Evolutionary conservation across 371 early-diverging fungal genomes (phyloP).

Genomic region (Dichotomocladium elegans): DNA sequence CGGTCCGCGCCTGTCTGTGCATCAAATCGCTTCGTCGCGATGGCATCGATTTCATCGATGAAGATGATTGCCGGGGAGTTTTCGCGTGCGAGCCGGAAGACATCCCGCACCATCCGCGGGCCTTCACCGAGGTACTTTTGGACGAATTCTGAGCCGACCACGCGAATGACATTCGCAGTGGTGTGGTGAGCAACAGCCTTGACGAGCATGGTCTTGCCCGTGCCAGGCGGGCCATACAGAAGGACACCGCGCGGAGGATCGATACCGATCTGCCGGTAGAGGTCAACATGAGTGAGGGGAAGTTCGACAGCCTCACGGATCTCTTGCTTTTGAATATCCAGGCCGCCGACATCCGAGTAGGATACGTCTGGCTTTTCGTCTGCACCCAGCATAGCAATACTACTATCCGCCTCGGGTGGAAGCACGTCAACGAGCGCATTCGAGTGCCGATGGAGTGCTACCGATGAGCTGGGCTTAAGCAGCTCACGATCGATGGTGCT

Average conservation of each 20-base stretch:
- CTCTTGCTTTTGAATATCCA: conserved; percentile 99
- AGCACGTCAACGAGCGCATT: conserved; percentile 97
- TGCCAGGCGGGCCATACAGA: conserved; percentile 98
- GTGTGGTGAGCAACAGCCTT: conserved; percentile 99
- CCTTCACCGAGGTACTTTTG: conserved; percentile 99
- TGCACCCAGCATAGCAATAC: conserved; percentile 92
- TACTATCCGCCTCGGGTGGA: conserved; percentile 97
- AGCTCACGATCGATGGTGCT: conserved; percentile 98
- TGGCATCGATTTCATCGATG: conserved; percentile 99
- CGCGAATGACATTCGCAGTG: conserved; percentile 98
- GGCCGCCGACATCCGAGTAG: conserved; percentile 98
- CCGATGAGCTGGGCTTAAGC: conserved; percentile 96
- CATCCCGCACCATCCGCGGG: conserved; percentile 99
- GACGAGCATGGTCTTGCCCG: conserved; percentile 98
- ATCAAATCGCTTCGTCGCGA: conserved; percentile 99
- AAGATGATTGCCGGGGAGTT: conserved; percentile 99
- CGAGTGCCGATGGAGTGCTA: conserved; percentile 98
- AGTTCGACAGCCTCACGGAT: conserved; percentile 99
- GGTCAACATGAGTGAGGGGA: conserved; percentile 98
- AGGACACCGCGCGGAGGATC: conserved; percentile 98
- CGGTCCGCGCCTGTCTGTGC: conserved; percentile 99
- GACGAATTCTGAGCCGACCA: conserved; percentile 99
- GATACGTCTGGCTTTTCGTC: conserved; percentile 97
- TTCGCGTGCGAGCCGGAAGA: conserved; percentile 97
- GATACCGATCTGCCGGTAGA: conserved; percentile 99